Conservation (phyloP, 148 eudicot species). For the Persicaria maculosa region DNA sequence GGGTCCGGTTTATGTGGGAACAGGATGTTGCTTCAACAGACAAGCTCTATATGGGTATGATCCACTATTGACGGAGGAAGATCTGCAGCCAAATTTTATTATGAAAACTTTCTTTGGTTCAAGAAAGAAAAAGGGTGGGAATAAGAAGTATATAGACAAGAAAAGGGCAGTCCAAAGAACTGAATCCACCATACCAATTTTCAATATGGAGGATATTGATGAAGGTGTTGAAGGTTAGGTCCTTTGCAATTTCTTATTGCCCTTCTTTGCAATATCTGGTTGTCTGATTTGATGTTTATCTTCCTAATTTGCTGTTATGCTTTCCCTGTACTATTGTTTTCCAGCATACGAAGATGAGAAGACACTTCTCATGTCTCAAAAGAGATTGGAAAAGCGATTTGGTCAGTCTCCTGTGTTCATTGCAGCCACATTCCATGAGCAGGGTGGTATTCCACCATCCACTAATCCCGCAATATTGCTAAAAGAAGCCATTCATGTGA, state of each 20-base stretch:
- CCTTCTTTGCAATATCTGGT: not conserved
- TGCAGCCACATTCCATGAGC: slow-evolving; percentile 93
- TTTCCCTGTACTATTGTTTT: slow-evolving; percentile 13
- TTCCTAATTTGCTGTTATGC: slow-evolving; percentile 4
- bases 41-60: slow-evolving; percentile 97
- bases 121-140: slow-evolving; percentile 57
- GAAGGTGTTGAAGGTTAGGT: slow-evolving; percentile 84
- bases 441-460: slow-evolving; percentile 85
- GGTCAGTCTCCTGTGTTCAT: slow-evolving; percentile 97
- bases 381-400: slow-evolving; percentile 92
- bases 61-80: slow-evolving; percentile 85
- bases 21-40: slow-evolving; percentile 96
- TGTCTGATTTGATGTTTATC: not conserved
- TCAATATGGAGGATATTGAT: slow-evolving; percentile 86
- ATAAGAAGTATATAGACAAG: slow-evolving; percentile 72
- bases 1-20: slow-evolving; percentile 97
- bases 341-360: slow-evolving; percentile 94
- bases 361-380: slow-evolving; percentile 89
- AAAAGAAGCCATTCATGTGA: slow-evolving; percentile 96
- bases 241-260: not conserved
- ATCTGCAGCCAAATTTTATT: slow-evolving; percentile 84
- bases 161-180: slow-evolving; percentile 71
- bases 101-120: slow-evolving; percentile 81
- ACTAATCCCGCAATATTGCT: slow-evolving; percentile 79
- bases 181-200: slow-evolving; percentile 90